Percentiles rank a stretch among this genome's conserved stretches.
Conservation (phyloP, 2,329 filamentous ascomycete species). For the Lecanicillium sp. region DNA sequence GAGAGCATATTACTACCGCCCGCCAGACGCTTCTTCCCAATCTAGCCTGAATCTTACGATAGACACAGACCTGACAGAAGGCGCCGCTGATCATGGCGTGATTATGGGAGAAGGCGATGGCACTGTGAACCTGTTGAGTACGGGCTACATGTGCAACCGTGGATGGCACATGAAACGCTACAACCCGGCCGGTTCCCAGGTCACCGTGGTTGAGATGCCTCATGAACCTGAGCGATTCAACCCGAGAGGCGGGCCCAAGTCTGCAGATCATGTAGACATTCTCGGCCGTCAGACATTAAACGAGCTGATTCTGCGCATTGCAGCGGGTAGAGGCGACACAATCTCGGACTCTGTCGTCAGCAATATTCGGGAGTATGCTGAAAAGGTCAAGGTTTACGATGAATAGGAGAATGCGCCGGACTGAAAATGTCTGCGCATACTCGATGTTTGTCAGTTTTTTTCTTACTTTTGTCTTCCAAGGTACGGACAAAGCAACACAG, state of each 20-base stretch:
- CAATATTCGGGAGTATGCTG: conserved; percentile 74
- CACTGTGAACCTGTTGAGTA: conserved; percentile 85
- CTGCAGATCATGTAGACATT: conserved; percentile 93
- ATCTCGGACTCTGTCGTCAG: conserved; percentile 74
- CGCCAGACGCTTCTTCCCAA: conserved; percentile 53
- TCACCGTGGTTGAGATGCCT: conserved; percentile 90
- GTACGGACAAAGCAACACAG: too few relatives aligned
- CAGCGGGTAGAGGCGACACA: conserved; percentile 71
- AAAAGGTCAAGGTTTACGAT: conserved; percentile 75
- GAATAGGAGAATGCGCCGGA: conserved; percentile 37
- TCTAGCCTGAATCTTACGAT: conserved; percentile 67
- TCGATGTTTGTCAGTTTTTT: too few relatives aligned
- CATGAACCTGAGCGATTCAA: conserved; percentile 92
- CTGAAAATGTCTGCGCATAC: too few relatives aligned
- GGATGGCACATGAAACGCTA: conserved; percentile 93
- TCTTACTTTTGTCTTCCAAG: too few relatives aligned
- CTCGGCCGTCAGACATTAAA: conserved; percentile 82
- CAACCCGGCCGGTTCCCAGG: conserved; percentile 73
- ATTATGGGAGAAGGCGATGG: conserved; percentile 93
- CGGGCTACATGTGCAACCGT: conserved; percentile 93
- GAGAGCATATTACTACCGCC: conserved; percentile 81
- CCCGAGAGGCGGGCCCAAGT: conserved; percentile 62
- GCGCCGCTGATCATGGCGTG: conserved; percentile 75
- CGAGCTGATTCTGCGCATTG: conserved; percentile 79
- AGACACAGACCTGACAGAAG: conserved; percentile 53